Evolutionary conservation across 2,329 filamentous ascomycete genomes (phyloP).

Genomic region (Cadophora malorum): DNA sequence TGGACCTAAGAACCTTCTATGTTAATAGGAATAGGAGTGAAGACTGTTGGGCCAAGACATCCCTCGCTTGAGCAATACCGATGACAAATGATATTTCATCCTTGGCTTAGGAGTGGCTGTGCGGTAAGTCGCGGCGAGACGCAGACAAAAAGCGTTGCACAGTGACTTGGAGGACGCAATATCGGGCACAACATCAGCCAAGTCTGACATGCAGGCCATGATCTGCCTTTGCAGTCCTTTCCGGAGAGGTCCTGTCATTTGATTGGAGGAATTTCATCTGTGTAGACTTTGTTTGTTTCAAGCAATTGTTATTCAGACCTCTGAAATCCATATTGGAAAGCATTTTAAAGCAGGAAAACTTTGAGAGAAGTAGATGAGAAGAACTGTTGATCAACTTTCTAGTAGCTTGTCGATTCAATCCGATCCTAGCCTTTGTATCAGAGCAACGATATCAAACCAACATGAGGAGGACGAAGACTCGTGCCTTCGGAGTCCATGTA

Average conservation of each 20-base stretch:
- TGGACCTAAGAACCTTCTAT: background rate
- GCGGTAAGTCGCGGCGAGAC: background rate
- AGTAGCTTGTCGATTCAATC: background rate
- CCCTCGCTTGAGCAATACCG: background rate
- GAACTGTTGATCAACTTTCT: background rate
- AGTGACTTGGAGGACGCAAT: background rate
- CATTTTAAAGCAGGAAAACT: background rate
- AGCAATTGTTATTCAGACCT: background rate
- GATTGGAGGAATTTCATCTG: background rate
- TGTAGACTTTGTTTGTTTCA: too few species aligned
- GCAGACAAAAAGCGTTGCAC: background rate
- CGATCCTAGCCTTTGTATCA: background rate
- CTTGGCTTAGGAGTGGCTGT: background rate
- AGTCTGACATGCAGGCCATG: conserved; percentile 1
- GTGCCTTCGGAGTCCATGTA: background rate
- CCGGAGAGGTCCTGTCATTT: background rate
- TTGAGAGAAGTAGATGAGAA: background rate
- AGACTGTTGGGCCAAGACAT: background rate
- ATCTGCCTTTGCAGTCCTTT: background rate
- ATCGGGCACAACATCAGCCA: background rate
- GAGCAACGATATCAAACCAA: background rate
- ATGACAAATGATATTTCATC: conserved; percentile 5
- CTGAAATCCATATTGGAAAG: background rate
- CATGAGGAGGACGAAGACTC: background rate
- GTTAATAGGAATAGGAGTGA: background rate